Conservation (phyloP, 352 stramenopile genomes). For the Phytophthora pluvialis region DNA sequence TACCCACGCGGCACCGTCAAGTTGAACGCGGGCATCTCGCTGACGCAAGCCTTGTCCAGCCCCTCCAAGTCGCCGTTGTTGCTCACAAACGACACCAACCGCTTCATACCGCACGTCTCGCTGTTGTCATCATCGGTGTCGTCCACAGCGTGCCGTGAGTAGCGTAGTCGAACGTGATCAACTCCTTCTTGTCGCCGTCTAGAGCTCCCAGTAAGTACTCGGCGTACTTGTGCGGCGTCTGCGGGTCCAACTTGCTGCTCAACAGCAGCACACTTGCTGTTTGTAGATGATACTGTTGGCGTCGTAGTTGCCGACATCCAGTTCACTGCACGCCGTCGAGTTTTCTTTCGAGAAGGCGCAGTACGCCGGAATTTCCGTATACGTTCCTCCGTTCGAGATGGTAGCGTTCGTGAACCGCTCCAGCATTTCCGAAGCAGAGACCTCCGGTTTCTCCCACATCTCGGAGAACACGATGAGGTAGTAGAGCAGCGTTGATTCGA, state of each 20-base stretch:
- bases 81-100: conserved; percentile 51
- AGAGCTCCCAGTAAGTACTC: conserved; percentile 40
- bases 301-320: conserved; percentile 21
- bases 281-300: conserved; percentile 40
- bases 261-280: conserved; percentile 53
- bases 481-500: conserved; percentile 47
- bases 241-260: conserved; percentile 55
- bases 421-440: conserved; percentile 8
- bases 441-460: conserved; percentile 51
- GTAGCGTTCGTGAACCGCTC: conserved; percentile 27
- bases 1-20: conserved; percentile 20
- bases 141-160: conserved; percentile 43
- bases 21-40: conserved; percentile 32
- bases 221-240: conserved; percentile 62
- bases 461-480: conserved; percentile 60
- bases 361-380: conserved; percentile 38
- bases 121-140: conserved; percentile 31
- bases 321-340: conserved; percentile 33
- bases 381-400: conserved; percentile 29
- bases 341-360: conserved; percentile 59
- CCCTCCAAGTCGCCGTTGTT: conserved; percentile 33
- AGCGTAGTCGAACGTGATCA: conserved; percentile 57
- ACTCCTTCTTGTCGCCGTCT: conserved; percentile 41
- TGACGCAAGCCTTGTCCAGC: conserved; percentile 50
- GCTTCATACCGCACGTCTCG: conserved; percentile 45